A percentile compares a stretch with the other conserved stretches of the same genome.
Conservation (phyloP, 2,329 filamentous ascomycete genomes). For the Stachybotrys chartarum region DNA sequence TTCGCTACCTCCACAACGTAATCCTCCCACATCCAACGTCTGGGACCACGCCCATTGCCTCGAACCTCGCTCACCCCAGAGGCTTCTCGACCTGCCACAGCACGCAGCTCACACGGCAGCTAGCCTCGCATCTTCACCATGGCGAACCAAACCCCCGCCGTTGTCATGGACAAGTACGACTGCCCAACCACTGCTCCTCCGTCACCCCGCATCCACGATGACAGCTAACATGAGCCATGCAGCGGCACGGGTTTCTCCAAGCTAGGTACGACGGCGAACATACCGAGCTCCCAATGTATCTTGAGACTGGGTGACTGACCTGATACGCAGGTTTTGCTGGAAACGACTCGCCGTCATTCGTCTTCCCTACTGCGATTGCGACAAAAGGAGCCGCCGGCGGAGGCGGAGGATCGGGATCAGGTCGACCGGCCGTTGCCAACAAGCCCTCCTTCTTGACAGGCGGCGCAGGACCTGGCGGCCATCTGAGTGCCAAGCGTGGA, state of each 20-base stretch:
- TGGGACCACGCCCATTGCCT: conserved; percentile 4
- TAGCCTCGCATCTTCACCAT: conserved; percentile 42
- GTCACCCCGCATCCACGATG: conserved; percentile 17
- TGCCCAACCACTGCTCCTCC: conserved; percentile 23
- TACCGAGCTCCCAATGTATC: conserved; percentile 1
- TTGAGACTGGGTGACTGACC: conserved; percentile 14
- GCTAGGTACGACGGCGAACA: conserved; percentile 60
- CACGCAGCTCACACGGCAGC: conserved; percentile 10
- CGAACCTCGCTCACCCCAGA: conserved; percentile 5
- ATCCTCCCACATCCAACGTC: conserved; percentile 1
- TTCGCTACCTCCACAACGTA: background rate
- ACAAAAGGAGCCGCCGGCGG: conserved; percentile 75
- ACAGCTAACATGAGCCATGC: conserved; percentile 26
- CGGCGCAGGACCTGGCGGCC: conserved; percentile 73
- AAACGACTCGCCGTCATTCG: conserved; percentile 98
- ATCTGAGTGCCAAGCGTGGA: conserved; percentile 85
- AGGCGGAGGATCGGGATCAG: conserved; percentile 70
- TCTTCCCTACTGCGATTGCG: conserved; percentile 97
- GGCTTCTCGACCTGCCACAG: conserved; percentile 4
- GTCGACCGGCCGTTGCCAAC: conserved; percentile 82
- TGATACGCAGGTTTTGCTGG: conserved; percentile 76
- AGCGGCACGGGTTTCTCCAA: conserved; percentile 99
- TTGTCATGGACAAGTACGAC: conserved; percentile 99
- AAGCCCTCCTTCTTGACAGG: conserved; percentile 94
- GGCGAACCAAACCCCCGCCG: conserved; percentile 98